Evolutionary conservation across 352 stramenopile species (phyloP).

Genomic region (Globisporangium acanthophoron): DNA sequence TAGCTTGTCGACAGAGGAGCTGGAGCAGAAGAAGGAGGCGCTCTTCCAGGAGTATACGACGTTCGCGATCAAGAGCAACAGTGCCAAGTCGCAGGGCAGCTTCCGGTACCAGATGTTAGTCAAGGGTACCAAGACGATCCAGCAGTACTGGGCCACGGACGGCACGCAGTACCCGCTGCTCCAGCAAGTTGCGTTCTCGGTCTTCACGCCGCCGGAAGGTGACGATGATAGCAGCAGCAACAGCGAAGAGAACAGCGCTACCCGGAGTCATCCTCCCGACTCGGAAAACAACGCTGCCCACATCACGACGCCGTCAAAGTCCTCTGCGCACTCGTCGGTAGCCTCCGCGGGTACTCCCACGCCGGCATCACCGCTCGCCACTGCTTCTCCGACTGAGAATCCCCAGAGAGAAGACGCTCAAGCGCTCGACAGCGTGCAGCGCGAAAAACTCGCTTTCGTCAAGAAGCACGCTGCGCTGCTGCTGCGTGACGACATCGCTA

Average conservation of each 20-base stretch:
- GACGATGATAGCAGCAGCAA: background rate
- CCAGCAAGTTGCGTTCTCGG: slow-evolving; percentile 18
- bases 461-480: slow-evolving; percentile 3
- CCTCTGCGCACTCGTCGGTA: too few relatives aligned
- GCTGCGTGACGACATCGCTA: background rate
- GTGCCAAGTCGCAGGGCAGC: slow-evolving; percentile 12
- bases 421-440: background rate
- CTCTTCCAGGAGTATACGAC: slow-evolving; percentile 26
- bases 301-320: too few relatives aligned
- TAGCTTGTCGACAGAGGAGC: background rate
- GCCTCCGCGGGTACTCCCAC: too few relatives aligned
- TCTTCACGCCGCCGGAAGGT: slow-evolving; percentile 10
- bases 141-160: slow-evolving; percentile 32
- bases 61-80: slow-evolving; percentile 25
- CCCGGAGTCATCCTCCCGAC: too few relatives aligned
- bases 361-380: too few relatives aligned
- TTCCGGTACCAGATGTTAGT: slow-evolving; percentile 25
- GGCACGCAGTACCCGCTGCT: slow-evolving; percentile 22
- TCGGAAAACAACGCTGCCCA: background rate
- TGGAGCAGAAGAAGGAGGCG: slow-evolving; percentile 10
- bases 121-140: slow-evolving; percentile 22
- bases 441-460: slow-evolving; percentile 11
- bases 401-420: background rate
- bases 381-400: background rate
- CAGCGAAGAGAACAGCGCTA: background rate